Evolutionary conservation across 352 stramenopile genomes (phyloP), one percentile per base, ranked within the genome.

Genomic region (Pythium guiyangense): DNA sequence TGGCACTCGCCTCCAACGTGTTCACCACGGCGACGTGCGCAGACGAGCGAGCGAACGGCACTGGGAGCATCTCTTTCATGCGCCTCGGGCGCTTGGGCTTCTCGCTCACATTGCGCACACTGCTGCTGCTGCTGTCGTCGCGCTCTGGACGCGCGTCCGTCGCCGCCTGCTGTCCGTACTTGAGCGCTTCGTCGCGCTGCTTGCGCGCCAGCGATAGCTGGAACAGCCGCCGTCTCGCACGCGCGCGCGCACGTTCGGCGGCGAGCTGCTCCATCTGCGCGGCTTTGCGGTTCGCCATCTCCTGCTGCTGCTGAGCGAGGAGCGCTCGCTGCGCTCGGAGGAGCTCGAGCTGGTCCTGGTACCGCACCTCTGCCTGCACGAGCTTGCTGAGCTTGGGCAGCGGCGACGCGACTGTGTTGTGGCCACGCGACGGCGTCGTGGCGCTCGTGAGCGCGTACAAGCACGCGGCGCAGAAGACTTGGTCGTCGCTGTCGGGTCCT

Each of bases 291-390:
- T 59, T 62, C 35, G 69, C 52, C 0, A 88, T 67, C 47, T 78
- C 67, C 29, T 85, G 51, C 27, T 70, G 70, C 47, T 81, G 78
- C 20, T 71, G 69, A 0, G n/a, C 60, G 6, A 88, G 72, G 26
- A 77, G 37, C 34, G 76, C 65, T 49, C 81, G 73, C 42, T 84
- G 73, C 34, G 62, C 55, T 1, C 68, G 60, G 12, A 88, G 58
- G n/a, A 78, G 27, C 46, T 72, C 51, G 6, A 88, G 54, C 52
- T 88, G 78, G 20, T 74, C 66, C 25, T 84, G 69, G 43, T 76
- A 84, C 57, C 79, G 77, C 26, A 71, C 74, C 47, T 88, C 73
- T 2, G 69, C 75, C 52, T 82, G 77, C 46, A 84, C 67, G 5
- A 88, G 66, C 15, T 71, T 49, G 49, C 64, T 78, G 22, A 86